These are phyloP conservation scores for Trichoderma orchidacearum DNA, from an alignment of 495 filamentous ascomycete genomes.

Conservation along the genomic window DNA sequence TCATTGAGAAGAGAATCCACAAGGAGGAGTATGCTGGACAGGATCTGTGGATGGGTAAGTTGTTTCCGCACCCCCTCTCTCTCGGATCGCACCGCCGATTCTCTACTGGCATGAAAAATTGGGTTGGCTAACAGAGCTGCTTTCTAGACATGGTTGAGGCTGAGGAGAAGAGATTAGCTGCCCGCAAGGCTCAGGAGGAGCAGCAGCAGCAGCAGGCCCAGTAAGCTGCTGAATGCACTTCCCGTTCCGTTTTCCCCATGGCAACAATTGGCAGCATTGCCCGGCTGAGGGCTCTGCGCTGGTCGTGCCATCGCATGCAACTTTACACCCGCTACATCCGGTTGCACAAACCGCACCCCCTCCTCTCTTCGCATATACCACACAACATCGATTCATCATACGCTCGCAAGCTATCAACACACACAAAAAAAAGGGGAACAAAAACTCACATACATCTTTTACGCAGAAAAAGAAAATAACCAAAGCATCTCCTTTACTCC, in stretches of 20 bases:
- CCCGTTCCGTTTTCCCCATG: not conserved
- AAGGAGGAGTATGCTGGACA: conserved; percentile 63
- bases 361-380: not conserved
- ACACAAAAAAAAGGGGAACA: no score
- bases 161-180: conserved; percentile 54
- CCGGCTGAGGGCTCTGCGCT: not conserved
- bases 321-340: not conserved
- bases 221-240: conserved; percentile 1
- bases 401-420: no score
- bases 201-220: conserved; percentile 7
- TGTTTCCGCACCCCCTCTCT: not conserved
- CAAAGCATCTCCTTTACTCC: no score
- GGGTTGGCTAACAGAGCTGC: conserved; percentile 6
- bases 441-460: not conserved
- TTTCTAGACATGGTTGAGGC: conserved; percentile 59
- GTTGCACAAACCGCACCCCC: not conserved
- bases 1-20: conserved; percentile 59
- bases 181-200: conserved; percentile 29
- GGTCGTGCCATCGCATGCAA: not conserved
- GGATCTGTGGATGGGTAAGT: conserved; percentile 75
- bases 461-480: not conserved
- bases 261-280: not conserved
- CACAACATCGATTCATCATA: not conserved
- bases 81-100: not conserved
- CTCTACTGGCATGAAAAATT: not conserved